Evolutionary conservation across 2,329 filamentous ascomycete genomes (phyloP), one percentile per base, ranked within the genome.

Genomic region (Colletotrichum brevisporum): DNA sequence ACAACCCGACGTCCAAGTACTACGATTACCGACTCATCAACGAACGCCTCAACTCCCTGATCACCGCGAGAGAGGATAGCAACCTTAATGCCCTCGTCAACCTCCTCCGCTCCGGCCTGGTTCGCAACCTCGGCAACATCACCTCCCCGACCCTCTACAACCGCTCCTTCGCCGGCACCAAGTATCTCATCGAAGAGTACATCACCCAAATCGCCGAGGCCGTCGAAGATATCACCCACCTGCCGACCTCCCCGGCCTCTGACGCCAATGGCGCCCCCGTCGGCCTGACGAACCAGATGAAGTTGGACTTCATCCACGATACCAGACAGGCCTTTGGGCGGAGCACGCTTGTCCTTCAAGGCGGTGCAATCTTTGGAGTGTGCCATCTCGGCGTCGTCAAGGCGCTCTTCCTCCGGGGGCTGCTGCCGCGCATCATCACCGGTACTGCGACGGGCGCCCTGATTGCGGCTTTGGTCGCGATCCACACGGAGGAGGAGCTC

Each of bases 321-420:
- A 94, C 94, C 10, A 87, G 95, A 12, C 94, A 96, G 78, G 93
- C 94, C 0, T 97, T 97, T 80, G 95, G 95, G 10, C 87, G 94
- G 72, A 96, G 91, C 64, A 94, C 93, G 1, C 85, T 98, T 26
- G 92, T 98, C 5, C 81, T 98, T 1, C 94, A 98, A 78, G 95
- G 95, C 55, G 95, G 95, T 15, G 93, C 94, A 50, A 95, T 97
- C 67, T 97, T 98, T 75, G 95, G 95, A 2, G 82, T 97, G 10
- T 97, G 94, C 75, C 95, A 98, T 79, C 80, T 98, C 5, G 95
- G 95, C 6, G 94, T 98, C 6, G 93, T 97, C 47, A 97, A 95
- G 77, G 94, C 94, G 2, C 83, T 98, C 48, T 93, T 95, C 79
- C 82, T 94, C 43, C 89, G 92, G 31, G 93, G 93, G 0, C 82